Evolutionary conservation across 192 early-diverging fungal genomes (phyloP).

Genomic region (Ambispora gerdemannii): DNA sequence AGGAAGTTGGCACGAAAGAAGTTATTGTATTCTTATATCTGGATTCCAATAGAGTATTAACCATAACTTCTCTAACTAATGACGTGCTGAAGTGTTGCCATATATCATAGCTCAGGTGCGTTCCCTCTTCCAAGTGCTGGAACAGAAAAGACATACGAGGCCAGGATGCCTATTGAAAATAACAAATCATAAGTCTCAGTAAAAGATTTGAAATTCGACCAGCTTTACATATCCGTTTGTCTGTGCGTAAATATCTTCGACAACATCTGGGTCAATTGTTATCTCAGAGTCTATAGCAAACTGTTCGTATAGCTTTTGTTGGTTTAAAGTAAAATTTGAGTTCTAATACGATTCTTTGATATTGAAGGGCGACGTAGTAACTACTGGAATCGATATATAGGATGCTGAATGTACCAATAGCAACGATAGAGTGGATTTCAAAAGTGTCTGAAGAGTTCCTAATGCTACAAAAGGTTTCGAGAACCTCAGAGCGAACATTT

Average conservation of each 20-base stretch:
- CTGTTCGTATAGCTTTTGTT: constrained; percentile 11
- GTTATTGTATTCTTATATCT: constrained; percentile 10
- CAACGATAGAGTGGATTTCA: constrained; percentile 1
- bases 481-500: neutral
- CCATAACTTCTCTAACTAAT: too few species aligned
- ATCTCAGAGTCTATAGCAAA: constrained; percentile 1
- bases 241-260: constrained; percentile 33
- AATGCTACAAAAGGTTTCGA: constrained; percentile 6
- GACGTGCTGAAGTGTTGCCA: constrained; percentile 26
- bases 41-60: neutral
- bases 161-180: constrained; percentile 24
- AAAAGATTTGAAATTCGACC: constrained; percentile 5
- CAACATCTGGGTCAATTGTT: constrained; percentile 27
- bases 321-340: constrained; percentile 14
- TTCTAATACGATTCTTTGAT: constrained; percentile 11
- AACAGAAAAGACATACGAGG: constrained; percentile 11
- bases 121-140: neutral
- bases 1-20: constrained; percentile 28
- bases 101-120: neutral
- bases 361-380: constrained; percentile 17
- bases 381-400: constrained; percentile 1
- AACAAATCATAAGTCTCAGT: constrained; percentile 7
- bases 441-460: constrained; percentile 5
- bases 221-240: constrained; percentile 33
- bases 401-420: constrained; percentile 26